Percentiles rank a stretch among this genome's conserved stretches.
Conservation (phyloP, 2,329 filamentous ascomycete species). For the Pyricularia grisea region DNA sequence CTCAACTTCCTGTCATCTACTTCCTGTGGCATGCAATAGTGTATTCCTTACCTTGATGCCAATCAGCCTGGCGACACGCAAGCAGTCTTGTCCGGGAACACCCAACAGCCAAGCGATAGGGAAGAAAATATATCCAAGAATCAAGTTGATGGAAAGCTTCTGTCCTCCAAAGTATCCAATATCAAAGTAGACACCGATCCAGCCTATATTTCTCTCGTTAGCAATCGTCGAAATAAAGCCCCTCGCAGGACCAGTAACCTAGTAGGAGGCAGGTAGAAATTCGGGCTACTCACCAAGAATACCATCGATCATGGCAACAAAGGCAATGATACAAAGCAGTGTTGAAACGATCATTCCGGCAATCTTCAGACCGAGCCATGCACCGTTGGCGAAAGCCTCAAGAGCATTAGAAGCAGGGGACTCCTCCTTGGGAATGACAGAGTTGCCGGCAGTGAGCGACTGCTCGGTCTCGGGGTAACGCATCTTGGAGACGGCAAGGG, state of each 20-base stretch:
- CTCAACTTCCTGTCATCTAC: background rate
- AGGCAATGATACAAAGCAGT: slow-evolving; percentile 74
- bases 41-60: slow-evolving; percentile 52
- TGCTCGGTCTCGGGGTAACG: slow-evolving; percentile 84
- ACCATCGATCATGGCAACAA: slow-evolving; percentile 65
- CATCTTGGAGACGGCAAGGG: slow-evolving; percentile 80
- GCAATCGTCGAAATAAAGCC: too few species aligned
- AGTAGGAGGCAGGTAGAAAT: too few species aligned
- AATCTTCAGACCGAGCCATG: slow-evolving; percentile 81
- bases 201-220: background rate
- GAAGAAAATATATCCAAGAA: slow-evolving; percentile 70
- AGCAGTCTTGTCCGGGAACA: slow-evolving; percentile 57
- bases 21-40: background rate
- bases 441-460: slow-evolving; percentile 70
- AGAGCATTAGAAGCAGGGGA: slow-evolving; percentile 75
- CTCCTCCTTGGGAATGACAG: slow-evolving; percentile 71
- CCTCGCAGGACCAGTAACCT: too few species aligned
- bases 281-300: slow-evolving; percentile 77
- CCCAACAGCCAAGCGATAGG: slow-evolving; percentile 75
- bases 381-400: slow-evolving; percentile 76
- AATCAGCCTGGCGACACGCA: slow-evolving; percentile 64
- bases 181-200: background rate
- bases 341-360: slow-evolving; percentile 73
- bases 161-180: slow-evolving; percentile 31
- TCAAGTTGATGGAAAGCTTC: slow-evolving; percentile 62